A percentile compares a stretch with the other conserved stretches of the same genome.
phyloP scores from a whole-genome alignment of 768 basidiomycete genomes.

The Mycena rebaudengoi region DNA sequence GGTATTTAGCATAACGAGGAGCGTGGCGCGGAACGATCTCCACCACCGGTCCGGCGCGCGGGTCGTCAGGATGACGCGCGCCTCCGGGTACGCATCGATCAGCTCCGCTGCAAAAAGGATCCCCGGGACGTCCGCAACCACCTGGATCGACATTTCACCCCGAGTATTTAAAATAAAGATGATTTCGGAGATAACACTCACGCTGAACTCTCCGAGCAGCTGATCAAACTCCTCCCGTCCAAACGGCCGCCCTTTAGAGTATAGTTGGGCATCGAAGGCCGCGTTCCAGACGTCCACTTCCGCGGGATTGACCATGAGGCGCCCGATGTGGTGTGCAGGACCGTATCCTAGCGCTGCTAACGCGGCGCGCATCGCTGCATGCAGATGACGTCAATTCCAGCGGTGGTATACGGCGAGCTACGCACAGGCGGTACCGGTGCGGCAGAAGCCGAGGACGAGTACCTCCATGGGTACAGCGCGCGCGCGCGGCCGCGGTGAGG shows the following conservation, averaged over 20 bases:
- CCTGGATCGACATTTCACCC: not conserved
- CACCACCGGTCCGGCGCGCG: conserved; percentile 22
- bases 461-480: no score
- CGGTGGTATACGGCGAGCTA: no score
- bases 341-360: conserved; percentile 17
- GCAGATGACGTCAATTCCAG: no score
- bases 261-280: conserved; percentile 14
- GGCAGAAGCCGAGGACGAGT: no score
- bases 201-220: conserved; percentile 15
- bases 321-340: conserved; percentile 16
- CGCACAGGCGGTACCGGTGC: not conserved
- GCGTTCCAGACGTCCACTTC: conserved; percentile 17
- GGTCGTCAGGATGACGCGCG: conserved; percentile 15
- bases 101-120: conserved; percentile 20
- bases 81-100: conserved; percentile 10
- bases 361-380: conserved; percentile 23
- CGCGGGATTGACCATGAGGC: conserved; percentile 4
- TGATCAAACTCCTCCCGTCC: conserved; percentile 2
- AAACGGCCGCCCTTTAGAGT: not conserved
- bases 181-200: not conserved
- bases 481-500: no score
- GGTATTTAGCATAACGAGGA: conserved; percentile 10
- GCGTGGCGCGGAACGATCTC: conserved; percentile 11
- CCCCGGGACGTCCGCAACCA: conserved; percentile 19
- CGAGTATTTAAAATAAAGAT: not conserved